These are phyloP conservation scores for Scheffersomyces spartinae DNA, from an alignment of 805 yeast species.

Conservation along the genomic window DNA sequence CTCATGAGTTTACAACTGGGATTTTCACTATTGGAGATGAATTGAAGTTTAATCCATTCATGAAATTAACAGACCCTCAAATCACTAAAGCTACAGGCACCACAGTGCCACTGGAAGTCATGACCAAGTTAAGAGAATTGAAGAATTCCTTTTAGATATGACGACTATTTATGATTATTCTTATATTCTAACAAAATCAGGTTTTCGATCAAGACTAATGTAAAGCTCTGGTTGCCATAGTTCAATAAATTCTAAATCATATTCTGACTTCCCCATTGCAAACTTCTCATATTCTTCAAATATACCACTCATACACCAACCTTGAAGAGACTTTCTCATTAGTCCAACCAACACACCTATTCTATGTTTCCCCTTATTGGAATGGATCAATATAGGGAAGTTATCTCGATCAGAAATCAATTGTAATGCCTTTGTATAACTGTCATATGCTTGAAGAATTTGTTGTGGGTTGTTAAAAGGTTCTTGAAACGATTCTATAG, in stretches of 20 bases:
- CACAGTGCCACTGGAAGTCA: conserved; percentile 39
- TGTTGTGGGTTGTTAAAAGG: conserved; percentile 51
- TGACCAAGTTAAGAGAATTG: conserved; percentile 64
- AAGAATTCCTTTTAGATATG: conserved; percentile 62
- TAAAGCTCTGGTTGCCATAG: conserved; percentile 55
- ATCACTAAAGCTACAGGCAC: conserved; percentile 51
- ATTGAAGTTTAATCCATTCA: conserved; percentile 74
- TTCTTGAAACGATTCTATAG: conserved; percentile 65
- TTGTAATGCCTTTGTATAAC: conserved; percentile 42
- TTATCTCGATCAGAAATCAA: conserved; percentile 52
- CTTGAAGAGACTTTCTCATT: conserved; percentile 74
- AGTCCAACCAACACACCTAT: conserved; percentile 91
- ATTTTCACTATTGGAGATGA: conserved; percentile 78
- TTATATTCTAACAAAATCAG: conserved; percentile 49
- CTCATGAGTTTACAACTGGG: conserved; percentile 75
- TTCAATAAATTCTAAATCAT: conserved; percentile 84
- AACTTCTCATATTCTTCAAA: conserved; percentile 90
- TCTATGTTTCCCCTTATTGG: conserved; percentile 95
- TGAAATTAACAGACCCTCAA: conserved; percentile 59
- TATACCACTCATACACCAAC: conserved; percentile 88
- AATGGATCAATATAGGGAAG: conserved; percentile 82
- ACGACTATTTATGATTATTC: too few relatives aligned
- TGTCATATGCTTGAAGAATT: conserved; percentile 21
- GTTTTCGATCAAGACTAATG: conserved; percentile 38
- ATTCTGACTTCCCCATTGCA: conserved; percentile 89